These are phyloP conservation scores for Echinosophora koreensis DNA, from an alignment of 306 rosid genomes.

Conservation along the genomic window DNA sequence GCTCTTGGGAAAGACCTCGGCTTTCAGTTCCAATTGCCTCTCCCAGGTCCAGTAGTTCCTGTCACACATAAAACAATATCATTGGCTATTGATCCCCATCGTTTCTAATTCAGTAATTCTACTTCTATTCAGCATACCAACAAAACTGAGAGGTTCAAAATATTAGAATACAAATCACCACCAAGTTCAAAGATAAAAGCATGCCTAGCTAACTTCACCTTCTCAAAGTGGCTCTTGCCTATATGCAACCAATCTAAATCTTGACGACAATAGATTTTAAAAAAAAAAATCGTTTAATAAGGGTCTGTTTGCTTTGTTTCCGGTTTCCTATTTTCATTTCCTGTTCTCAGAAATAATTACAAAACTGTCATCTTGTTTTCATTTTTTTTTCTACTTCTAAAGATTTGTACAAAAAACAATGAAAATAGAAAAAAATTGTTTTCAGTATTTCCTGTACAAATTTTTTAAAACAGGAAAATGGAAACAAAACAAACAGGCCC, in stretches of 20 bases:
- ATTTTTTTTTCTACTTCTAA: too few relatives aligned
- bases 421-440: too few relatives aligned
- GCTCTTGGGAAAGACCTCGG: constrained; percentile 86
- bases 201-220: constrained; percentile 19
- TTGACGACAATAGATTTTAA: not conserved
- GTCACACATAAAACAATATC: constrained; percentile 40
- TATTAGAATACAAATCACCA: constrained; percentile 25
- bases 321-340: too few relatives aligned
- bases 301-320: too few relatives aligned
- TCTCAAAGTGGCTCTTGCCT: constrained; percentile 6
- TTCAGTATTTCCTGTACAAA: too few relatives aligned
- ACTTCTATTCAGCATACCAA: constrained; percentile 32
- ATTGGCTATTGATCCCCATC: constrained; percentile 27
- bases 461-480: too few relatives aligned
- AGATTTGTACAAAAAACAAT: too few relatives aligned
- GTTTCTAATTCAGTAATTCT: constrained; percentile 31
- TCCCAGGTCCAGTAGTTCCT: constrained; percentile 89
- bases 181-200: constrained; percentile 5
- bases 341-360: too few relatives aligned
- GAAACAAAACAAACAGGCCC: too few relatives aligned
- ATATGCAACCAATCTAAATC: not conserved
- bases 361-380: too few relatives aligned
- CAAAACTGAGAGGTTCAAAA: constrained; percentile 34
- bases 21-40: constrained; percentile 91
- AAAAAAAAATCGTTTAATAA: too few relatives aligned